Evolutionary conservation across 2,329 filamentous ascomycete species (phyloP), one percentile per base, ranked within the genome.

Genomic region (Trichoderma hamatum): DNA sequence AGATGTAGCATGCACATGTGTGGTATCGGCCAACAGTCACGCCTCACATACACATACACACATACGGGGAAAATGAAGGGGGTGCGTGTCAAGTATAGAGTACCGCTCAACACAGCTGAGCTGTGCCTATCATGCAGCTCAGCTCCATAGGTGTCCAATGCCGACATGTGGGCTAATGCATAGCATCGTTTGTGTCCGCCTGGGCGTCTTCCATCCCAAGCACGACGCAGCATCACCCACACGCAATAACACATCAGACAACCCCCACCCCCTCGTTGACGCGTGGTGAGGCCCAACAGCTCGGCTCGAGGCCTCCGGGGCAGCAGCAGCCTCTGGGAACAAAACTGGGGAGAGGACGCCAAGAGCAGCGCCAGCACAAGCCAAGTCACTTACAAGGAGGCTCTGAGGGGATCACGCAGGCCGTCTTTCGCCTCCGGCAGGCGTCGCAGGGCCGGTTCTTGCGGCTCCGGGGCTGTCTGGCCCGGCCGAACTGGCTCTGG

Each of bases 381-480:
- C 6, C 24, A 59, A 64, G 70, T 30, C 13, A 70, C 81, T 75
- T 77, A 84, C 82, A 84, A 69, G 82, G 82, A 62, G 82, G 82
- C 69, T 78, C 75, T 13, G 76, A 76, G 34, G 80, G 78, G 67
- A 84, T 84, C 9, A 84, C 79, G 72, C 82, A 84, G n/a, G 81
- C 82, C 52, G 82, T 83, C 75, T 84, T 84, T 21, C 82, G 76
- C 58, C 76, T 76, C 10, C 82, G 80, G 71, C 82, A 84, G 13
- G 78, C 77, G 73, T 84, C 82, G 70, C 82, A 84, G 2, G 82
- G 82, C 30, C 81, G 78, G 68, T 81, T 82, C 74, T 84, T 84
- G 69, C 82, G 80, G 73, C 82, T 84, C 67, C 82, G 73, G 39
- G 78, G 79, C 72, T 79, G 76, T 61, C 81, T 74, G 24, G 81